Conservation (phyloP, 2,329 filamentous ascomycete genomes). For the Pezicula rhizophila region DNA sequence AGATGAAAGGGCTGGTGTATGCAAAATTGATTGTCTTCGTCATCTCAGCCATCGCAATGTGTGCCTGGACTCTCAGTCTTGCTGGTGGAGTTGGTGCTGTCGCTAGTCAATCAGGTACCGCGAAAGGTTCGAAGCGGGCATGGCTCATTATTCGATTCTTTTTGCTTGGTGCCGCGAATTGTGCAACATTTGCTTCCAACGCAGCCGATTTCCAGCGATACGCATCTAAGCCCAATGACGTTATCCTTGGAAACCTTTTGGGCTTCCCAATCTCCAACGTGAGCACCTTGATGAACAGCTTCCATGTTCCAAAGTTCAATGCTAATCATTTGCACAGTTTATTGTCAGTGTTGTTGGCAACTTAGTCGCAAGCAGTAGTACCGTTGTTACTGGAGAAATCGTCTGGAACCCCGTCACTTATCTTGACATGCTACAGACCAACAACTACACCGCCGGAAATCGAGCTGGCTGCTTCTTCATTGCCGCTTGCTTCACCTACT, state of each 20-base stretch:
- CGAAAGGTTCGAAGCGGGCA: constrained; percentile 27
- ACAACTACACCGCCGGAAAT: constrained; percentile 29
- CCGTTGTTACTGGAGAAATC: constrained; percentile 27
- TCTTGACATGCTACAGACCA: constrained; percentile 30
- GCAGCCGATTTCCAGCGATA: constrained; percentile 39
- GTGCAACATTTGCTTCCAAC: constrained; percentile 33
- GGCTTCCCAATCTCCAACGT: constrained; percentile 34
- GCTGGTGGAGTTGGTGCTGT: constrained; percentile 28
- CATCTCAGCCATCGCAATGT: constrained; percentile 32
- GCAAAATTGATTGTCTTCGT: constrained; percentile 32
- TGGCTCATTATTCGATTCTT: constrained; percentile 34
- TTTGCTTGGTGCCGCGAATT: constrained; percentile 30
- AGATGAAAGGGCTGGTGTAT: constrained; percentile 30
- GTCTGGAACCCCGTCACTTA: constrained; percentile 31
- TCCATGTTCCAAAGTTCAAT: no score
- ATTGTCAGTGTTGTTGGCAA: constrained; percentile 34
- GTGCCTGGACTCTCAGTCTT: constrained; percentile 30
- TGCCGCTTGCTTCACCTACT: constrained; percentile 35
- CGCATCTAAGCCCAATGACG: constrained; percentile 32
- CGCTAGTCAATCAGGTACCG: constrained; percentile 22
- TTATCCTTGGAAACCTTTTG: constrained; percentile 34
- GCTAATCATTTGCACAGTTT: constrained; percentile 12
- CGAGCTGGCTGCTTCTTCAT: constrained; percentile 36
- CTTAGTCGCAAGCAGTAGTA: constrained; percentile 29
- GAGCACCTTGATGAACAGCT: constrained; percentile 1